phyloP scores from a whole-genome alignment of 2,329 filamentous ascomycete species.

The Penicillium italicum region DNA sequence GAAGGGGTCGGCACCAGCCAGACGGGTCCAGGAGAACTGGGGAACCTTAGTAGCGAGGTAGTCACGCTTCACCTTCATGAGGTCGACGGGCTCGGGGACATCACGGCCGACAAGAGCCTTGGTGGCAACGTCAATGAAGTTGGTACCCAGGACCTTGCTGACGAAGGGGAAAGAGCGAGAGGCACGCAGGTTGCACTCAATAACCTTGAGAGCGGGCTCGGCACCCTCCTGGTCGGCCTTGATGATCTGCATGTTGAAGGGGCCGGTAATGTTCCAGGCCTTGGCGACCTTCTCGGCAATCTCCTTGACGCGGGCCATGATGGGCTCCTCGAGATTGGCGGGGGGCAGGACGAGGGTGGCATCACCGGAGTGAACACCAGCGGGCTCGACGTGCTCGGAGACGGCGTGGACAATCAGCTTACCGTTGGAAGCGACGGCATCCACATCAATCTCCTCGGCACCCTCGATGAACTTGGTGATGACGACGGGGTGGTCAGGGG shows the following conservation, averaged over 20 bases:
- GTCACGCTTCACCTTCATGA: constrained; percentile 84
- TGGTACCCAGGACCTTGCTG: constrained; percentile 91
- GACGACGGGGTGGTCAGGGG: constrained; percentile 94
- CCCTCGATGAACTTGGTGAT: constrained; percentile 99
- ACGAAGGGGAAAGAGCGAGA: constrained; percentile 98
- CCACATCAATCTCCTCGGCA: constrained; percentile 92
- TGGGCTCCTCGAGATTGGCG: constrained; percentile 68
- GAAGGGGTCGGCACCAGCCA: constrained; percentile 95
- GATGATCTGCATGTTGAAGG: constrained; percentile 99
- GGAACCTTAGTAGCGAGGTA: constrained; percentile 97
- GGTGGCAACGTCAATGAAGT: constrained; percentile 95
- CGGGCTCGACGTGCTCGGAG: constrained; percentile 93
- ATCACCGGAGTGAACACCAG: constrained; percentile 96
- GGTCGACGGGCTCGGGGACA: constrained; percentile 78
- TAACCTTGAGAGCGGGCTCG: constrained; percentile 81
- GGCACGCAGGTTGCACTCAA: constrained; percentile 95
- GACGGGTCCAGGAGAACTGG: constrained; percentile 97
- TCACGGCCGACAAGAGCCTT: constrained; percentile 83
- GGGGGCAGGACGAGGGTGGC: constrained; percentile 92
- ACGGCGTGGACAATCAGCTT: constrained; percentile 87
- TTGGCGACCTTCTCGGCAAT: constrained; percentile 95
- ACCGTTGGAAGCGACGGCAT: constrained; percentile 82
- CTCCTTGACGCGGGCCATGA: constrained; percentile 85
- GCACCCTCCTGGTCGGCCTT: constrained; percentile 76
- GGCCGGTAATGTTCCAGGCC: constrained; percentile 94